phyloP scores from a whole-genome alignment of 1,284 basidiomycete genomes.

The Pseudozyma hubeiensis region DNA sequence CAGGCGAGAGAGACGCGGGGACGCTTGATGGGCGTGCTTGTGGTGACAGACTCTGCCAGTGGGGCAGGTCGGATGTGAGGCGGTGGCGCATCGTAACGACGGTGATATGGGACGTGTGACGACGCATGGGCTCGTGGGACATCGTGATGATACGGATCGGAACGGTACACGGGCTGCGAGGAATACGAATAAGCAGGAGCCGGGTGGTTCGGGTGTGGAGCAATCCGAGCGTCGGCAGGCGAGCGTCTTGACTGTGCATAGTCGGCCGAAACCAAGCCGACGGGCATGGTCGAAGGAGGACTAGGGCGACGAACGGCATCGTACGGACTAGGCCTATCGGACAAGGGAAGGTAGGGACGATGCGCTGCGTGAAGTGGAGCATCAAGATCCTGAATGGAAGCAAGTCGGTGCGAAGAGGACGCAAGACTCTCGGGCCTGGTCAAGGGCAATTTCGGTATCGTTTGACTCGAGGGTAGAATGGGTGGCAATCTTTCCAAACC shows the following conservation, averaged over 20 bases:
- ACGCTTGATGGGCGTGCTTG: slow-evolving; percentile 40
- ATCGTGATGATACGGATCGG: slow-evolving; percentile 25
- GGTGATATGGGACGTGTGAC: slow-evolving; percentile 23
- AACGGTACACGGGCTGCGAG: slow-evolving; percentile 13
- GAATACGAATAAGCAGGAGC: background rate
- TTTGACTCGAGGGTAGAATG: slow-evolving; percentile 22
- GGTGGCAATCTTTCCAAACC: slow-evolving; percentile 26
- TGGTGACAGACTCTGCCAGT: slow-evolving; percentile 12
- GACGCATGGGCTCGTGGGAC: slow-evolving; percentile 10
- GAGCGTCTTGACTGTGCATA: slow-evolving; percentile 25
- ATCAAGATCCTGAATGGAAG: slow-evolving; percentile 29
- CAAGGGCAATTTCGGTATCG: slow-evolving; percentile 14
- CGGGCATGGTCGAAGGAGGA: slow-evolving; percentile 22
- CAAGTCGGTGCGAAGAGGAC: slow-evolving; percentile 14
- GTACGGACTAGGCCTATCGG: slow-evolving; percentile 11
- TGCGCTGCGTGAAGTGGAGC: slow-evolving; percentile 11
- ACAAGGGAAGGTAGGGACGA: slow-evolving; percentile 21
- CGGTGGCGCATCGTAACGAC: slow-evolving; percentile 18
- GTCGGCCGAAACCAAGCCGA: slow-evolving; percentile 40
- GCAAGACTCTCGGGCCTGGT: slow-evolving; percentile 16
- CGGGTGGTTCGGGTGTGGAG: slow-evolving; percentile 5
- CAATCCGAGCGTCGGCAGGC: slow-evolving; percentile 10
- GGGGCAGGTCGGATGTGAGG: slow-evolving; percentile 14
- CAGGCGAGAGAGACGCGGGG: slow-evolving; percentile 51
- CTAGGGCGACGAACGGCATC: slow-evolving; percentile 23